Conservation (phyloP, 371 early-diverging fungal species). For the Mucor saturninus region DNA sequence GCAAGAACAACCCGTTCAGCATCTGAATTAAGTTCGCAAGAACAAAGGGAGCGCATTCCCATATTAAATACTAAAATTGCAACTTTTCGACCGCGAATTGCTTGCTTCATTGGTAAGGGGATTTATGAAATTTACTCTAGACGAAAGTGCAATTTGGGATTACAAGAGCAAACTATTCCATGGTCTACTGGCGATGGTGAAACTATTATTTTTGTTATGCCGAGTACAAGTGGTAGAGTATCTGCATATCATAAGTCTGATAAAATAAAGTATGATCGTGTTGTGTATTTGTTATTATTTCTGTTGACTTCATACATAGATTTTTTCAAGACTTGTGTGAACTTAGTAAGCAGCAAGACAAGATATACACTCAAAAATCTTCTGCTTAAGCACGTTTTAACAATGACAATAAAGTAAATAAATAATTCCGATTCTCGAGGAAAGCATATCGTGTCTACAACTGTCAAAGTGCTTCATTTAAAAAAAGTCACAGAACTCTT, state of each 20-base stretch:
- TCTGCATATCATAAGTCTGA: conserved; percentile 64
- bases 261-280: conserved; percentile 48
- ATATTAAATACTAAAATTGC: conserved; percentile 65
- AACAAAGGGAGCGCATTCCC: conserved; percentile 68
- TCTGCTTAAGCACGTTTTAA: not conserved
- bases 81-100: conserved; percentile 62
- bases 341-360: conserved; percentile 5
- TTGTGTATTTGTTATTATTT: not conserved
- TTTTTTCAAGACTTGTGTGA: conserved; percentile 12
- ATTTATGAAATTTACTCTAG: conserved; percentile 68
- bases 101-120: conserved; percentile 78
- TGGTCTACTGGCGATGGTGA: conserved; percentile 37
- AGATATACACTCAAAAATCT: not conserved
- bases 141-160: conserved; percentile 45
- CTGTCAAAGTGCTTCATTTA: conserved; percentile 4
- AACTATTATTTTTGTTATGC: conserved; percentile 71
- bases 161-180: conserved; percentile 32
- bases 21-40: conserved; percentile 59
- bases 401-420: no score
- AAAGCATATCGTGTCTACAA: not conserved
- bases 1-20: conserved; percentile 41
- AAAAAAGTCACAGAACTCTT: conserved; percentile 8
- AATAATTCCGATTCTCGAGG: not conserved
- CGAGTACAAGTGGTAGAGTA: conserved; percentile 75
- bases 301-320: not conserved